Evolutionary conservation across 257 asterid species (phyloP).

Genomic region (Fraxinus quadrangulata): DNA sequence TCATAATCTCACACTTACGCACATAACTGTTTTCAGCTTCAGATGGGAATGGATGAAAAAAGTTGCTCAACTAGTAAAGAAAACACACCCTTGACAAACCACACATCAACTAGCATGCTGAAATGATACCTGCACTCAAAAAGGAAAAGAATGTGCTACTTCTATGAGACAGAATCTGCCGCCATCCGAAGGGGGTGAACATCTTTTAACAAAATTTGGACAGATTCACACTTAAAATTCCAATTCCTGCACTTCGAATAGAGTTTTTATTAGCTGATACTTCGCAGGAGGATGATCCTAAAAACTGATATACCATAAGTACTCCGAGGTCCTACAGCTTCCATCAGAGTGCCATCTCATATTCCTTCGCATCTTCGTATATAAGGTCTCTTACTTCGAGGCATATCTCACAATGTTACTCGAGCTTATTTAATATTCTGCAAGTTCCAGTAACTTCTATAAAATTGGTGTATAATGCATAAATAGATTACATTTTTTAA

Average conservation of each 20-base stretch:
- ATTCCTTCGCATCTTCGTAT: not conserved
- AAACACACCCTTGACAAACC: slow-evolving; percentile 11
- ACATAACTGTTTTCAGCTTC: slow-evolving; percentile 4
- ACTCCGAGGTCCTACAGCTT: not conserved
- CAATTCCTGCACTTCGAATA: not conserved
- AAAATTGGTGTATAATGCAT: not conserved
- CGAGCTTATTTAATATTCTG: not conserved
- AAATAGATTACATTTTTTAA: not conserved
- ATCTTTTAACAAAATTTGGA: not conserved
- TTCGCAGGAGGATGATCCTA: not conserved
- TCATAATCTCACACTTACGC: slow-evolving; percentile 4
- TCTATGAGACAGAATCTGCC: not conserved
- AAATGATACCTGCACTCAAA: not conserved
- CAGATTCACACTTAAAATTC: not conserved
- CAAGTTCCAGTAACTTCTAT: not conserved
- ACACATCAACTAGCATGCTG: slow-evolving; percentile 8
- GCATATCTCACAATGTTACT: not conserved
- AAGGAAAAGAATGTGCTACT: not conserved
- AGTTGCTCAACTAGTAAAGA: slow-evolving; percentile 2
- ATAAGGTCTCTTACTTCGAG: not conserved
- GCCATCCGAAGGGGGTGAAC: not conserved
- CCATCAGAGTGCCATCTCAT: not conserved
- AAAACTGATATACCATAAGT: not conserved
- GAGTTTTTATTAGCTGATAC: not conserved
- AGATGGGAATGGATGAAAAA: slow-evolving; percentile 5